Evolutionary conservation across 768 basidiomycete species (phyloP).

Genomic region (Fomitopsis pulvina): DNA sequence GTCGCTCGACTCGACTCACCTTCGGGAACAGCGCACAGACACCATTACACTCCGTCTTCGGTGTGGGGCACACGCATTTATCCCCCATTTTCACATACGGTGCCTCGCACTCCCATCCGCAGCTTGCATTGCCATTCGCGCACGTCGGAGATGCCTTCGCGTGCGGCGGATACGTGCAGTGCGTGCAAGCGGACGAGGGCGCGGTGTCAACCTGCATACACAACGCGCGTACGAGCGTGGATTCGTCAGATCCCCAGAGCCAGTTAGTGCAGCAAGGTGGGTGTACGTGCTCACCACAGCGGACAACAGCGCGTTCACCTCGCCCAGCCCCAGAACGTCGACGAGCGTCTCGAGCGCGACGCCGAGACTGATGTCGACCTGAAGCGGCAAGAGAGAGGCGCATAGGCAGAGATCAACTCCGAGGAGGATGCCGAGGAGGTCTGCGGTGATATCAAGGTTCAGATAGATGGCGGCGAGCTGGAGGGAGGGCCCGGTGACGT

Average conservation of each 20-base stretch:
- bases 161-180: constrained; percentile 2
- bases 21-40: constrained; percentile 1
- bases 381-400: not conserved
- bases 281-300: not conserved
- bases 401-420: constrained; percentile 3
- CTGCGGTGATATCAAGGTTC: not conserved
- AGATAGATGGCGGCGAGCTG: not conserved
- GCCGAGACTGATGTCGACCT: not conserved
- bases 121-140: not conserved
- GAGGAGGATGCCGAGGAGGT: not conserved
- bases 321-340: not conserved
- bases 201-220: not conserved
- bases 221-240: too few species aligned
- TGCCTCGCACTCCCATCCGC: constrained; percentile 4
- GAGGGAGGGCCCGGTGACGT: not conserved
- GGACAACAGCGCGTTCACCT: not conserved
- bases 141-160: not conserved
- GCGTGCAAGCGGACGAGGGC: not conserved
- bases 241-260: not conserved
- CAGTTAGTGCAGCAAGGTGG: not conserved
- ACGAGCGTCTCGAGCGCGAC: not conserved
- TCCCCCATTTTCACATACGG: not conserved
- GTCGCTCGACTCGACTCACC: not conserved
- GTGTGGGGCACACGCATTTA: constrained; percentile 4
- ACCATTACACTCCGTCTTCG: constrained; percentile 1